Evolutionary conservation across 2,329 filamentous ascomycete genomes (phyloP).

Genomic region (Penicillium hesseltinei): DNA sequence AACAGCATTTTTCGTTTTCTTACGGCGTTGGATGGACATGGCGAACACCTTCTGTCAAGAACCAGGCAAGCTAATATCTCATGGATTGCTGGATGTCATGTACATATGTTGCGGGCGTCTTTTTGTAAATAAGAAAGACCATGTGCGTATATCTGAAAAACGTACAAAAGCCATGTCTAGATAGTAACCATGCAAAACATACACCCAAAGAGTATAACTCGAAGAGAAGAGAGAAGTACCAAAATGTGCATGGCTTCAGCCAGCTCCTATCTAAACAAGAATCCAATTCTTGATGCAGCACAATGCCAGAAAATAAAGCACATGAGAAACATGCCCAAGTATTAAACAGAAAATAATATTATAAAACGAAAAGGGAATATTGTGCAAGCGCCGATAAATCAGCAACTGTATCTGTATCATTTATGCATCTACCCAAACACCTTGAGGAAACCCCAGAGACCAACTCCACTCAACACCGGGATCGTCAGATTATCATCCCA

Average conservation of each 20-base stretch:
- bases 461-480: slow-evolving; percentile 81
- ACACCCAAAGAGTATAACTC: not conserved
- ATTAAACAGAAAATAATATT: slow-evolving; percentile 8
- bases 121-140: not conserved
- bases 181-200: not conserved
- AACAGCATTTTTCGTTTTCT: not conserved
- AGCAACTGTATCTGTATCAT: not conserved
- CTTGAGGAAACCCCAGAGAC: slow-evolving; percentile 88
- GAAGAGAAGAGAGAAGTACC: slow-evolving; percentile 3
- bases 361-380: not conserved
- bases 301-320: slow-evolving; percentile 11
- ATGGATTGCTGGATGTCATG: not conserved
- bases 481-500: slow-evolving; percentile 99
- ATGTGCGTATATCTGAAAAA: not conserved
- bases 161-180: not conserved
- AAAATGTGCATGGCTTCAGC: too few species aligned
- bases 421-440: slow-evolving; percentile 60
- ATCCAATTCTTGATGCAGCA: too few species aligned
- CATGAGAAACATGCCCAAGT: slow-evolving; percentile 5
- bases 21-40: not conserved
- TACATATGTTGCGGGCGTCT: not conserved
- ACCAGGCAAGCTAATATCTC: not conserved
- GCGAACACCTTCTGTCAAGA: not conserved
- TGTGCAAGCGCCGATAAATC: slow-evolving; percentile 4
- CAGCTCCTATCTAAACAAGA: too few species aligned